These are phyloP conservation scores for Poteriospumella lacustris DNA, from an alignment of 108 stramenopile species.

Conservation along the genomic window DNA sequence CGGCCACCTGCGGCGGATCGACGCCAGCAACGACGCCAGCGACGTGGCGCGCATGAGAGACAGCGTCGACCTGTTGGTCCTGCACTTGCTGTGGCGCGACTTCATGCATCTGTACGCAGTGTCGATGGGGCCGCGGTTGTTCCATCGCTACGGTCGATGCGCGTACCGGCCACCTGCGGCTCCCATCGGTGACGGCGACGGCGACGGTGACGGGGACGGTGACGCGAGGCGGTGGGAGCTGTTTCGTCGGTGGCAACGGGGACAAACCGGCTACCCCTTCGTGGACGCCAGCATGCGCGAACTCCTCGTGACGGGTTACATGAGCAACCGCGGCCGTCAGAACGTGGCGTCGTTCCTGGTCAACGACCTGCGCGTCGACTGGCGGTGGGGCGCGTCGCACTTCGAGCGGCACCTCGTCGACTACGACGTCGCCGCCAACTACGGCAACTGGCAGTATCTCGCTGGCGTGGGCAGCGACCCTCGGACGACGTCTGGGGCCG, in stretches of 20 bases:
- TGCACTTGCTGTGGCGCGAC: neutral
- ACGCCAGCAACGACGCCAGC: too few relatives aligned
- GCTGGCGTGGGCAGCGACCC: conserved; percentile 83
- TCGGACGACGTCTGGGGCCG: conserved; percentile 35
- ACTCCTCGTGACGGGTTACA: neutral
- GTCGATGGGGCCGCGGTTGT: neutral
- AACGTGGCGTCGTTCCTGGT: neutral
- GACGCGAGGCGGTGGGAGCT: too few relatives aligned
- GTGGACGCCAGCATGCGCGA: conserved; percentile 1
- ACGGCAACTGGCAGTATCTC: neutral
- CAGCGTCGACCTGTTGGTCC: neutral
- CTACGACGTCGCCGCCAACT: neutral
- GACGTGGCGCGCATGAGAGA: too few relatives aligned
- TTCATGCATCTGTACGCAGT: neutral
- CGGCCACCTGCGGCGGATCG: neutral
- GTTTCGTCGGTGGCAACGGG: neutral
- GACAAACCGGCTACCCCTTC: neutral
- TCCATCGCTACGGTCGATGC: neutral
- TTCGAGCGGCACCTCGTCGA: neutral
- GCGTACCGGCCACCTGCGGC: too few relatives aligned
- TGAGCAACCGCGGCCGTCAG: neutral
- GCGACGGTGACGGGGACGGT: too few relatives aligned
- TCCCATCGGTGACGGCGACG: too few relatives aligned
- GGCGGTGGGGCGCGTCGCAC: neutral
- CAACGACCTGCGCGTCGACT: neutral